A percentile compares a stretch with the other conserved stretches of the same genome.
Conservation (phyloP, 805 yeast genomes). For the Myxozyma nipponensis region DNA sequence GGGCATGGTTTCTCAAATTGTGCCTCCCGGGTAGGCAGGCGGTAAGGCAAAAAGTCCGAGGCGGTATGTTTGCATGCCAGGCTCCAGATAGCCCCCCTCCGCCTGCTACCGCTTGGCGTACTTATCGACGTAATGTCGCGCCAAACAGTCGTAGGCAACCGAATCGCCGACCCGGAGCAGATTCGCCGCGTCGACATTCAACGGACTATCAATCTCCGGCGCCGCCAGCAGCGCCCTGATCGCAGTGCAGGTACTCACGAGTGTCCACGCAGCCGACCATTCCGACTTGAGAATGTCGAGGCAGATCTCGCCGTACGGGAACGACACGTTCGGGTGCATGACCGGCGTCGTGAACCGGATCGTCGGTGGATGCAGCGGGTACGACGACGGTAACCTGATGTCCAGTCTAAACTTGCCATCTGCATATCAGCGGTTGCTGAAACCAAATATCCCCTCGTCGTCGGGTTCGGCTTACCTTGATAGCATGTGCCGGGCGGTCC, state of each 20-base stretch:
- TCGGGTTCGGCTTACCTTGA: slow-evolving; percentile 21
- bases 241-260: slow-evolving; percentile 38
- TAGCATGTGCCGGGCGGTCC: slow-evolving; percentile 14
- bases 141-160: slow-evolving; percentile 32
- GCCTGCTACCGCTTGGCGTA: slow-evolving; percentile 17
- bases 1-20: slow-evolving; percentile 40
- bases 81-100: too few species aligned
- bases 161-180: slow-evolving; percentile 35
- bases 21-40: slow-evolving; percentile 38
- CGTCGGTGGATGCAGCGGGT: slow-evolving; percentile 51
- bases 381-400: slow-evolving; percentile 41
- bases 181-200: slow-evolving; percentile 41
- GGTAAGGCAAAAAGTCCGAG: slow-evolving; percentile 39
- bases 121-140: slow-evolving; percentile 32
- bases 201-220: slow-evolving; percentile 41
- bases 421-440: too few species aligned
- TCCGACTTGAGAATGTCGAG: slow-evolving; percentile 37
- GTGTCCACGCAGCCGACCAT: slow-evolving; percentile 44
- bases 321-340: slow-evolving; percentile 37
- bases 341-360: slow-evolving; percentile 41
- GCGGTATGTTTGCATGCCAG: slow-evolving; percentile 37
- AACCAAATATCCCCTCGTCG: slow-evolving; percentile 43
- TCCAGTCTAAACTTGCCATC: slow-evolving; percentile 49
- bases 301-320: slow-evolving; percentile 40
- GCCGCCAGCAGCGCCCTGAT: slow-evolving; percentile 38